Evolutionary conservation across 2,329 filamentous ascomycete genomes (phyloP), one percentile per base, ranked within the genome.

Genomic region (Fusarium odoratissimum): DNA sequence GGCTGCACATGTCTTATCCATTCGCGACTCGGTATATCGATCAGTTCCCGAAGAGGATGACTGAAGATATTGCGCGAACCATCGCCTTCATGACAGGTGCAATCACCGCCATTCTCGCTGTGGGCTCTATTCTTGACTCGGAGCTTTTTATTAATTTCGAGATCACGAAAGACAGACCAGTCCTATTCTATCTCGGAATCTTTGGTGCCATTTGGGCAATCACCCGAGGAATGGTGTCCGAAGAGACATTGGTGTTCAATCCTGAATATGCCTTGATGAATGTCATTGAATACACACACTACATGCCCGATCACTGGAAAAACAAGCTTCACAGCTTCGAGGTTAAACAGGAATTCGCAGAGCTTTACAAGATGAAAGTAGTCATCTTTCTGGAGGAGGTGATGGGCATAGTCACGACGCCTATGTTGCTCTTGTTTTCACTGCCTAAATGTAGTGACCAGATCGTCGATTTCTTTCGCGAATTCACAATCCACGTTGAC

Each of bases 401-500:
- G 8, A 83, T 98, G 67, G 95, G 95, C 77, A 97, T 99, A 80
- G 89, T 98, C 60, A 92, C 97, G 64, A 97, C 95, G 1, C 96
- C 96, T 1, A 91, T 97, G 76, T 89, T 99, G 45, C 88, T 99
- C 17, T 93, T 95, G 83, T 92, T 93, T 79, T 95, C 93, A 69
- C 87, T 98, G 38, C 94, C 95, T 1, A 92, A 91, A 75, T 97
- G 93, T 81, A 95, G 93, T 79, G 95, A 98, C 75, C 93, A 95
- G 66, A 92, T 99, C 71, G 92, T 98, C 65, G 96, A 99, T 82
- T 99, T 99, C 82, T 98, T 99, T 85, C 91, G 96, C 42, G 96
- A 99, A 80, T 98, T 98, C 76, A 98, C 96, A 0, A 91, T 99
- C 28, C 95, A 99, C 76, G 95, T 99, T 21, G 96, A 99, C 78